Evolutionary conservation across 192 early-diverging fungal species (phyloP), one percentile per base, ranked within the genome.

Genomic region (Coemansia sp.): DNA sequence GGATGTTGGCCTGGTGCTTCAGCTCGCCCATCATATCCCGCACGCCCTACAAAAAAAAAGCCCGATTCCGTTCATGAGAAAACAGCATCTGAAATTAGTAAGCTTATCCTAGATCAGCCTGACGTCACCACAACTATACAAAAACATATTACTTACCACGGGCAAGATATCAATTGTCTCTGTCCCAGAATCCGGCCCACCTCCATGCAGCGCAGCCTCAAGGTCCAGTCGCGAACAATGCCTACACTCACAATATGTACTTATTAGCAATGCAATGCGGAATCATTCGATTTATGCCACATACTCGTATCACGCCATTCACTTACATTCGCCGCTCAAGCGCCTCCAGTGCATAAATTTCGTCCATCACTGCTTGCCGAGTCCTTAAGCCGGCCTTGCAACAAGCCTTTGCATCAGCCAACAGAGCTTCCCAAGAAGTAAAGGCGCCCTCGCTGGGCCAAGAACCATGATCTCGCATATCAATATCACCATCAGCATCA

Each of bases 321-420:
- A 70, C 79, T 69, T 82, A 82, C 80, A 82, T 65, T 62, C 72
- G 72, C 52, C 66, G 69, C 50, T 72, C 75, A 47, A 65, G 31
- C 47, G 58, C 49, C 39, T 69, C 41, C 15, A 50, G 62, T 5
- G 62, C 47, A 40, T 72, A 74, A 33, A 58, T 50, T 46, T 70
- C 55, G 11, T 58, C 29, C 24, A 31, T 33, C 6, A 77, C 36
- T 5, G 69, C 50, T 27, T 62, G 20, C 12, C 36, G 52, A 12
- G 66, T 62, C 8, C 22, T 46, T 22, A 33, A 22, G 2, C 18
- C 50, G 10, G 64, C 38, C 12, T 64, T 9, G 3, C 36, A 53
- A 36, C 69, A 64, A 18, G 34, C n/a, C 57, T 65, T 76, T 31
- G 75, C 75, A 29, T 82, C 75, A 3, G 69, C 63, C 47, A 74